phyloP scores from a whole-genome alignment of 345 rosid species.

The Melaleuca quinquenervia region DNA sequence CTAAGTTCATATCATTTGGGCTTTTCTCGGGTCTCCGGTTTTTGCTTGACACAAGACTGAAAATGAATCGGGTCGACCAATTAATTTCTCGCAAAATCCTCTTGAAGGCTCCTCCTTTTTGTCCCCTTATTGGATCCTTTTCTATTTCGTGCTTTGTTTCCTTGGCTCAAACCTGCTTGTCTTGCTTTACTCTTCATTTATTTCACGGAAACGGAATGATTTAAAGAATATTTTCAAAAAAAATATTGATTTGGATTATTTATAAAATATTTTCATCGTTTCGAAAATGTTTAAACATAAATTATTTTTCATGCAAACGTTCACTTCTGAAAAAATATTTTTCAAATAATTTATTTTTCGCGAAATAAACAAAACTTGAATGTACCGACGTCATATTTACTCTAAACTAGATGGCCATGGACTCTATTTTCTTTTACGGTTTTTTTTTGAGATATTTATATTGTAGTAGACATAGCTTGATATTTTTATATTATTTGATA shows the following conservation, averaged over 20 bases:
- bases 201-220: fast-evolving
- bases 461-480: too few species aligned
- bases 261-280: background rate
- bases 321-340: background rate
- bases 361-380: fast-evolving
- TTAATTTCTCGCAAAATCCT: background rate
- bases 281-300: background rate
- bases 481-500: too few species aligned
- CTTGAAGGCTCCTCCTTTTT: fast-evolving
- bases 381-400: background rate
- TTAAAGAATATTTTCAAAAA: fast-evolving
- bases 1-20: background rate
- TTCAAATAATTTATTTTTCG: background rate
- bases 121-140: fast-evolving
- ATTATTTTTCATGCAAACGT: background rate
- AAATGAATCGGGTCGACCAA: background rate
- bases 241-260: background rate
- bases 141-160: fast-evolving
- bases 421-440: too few species aligned
- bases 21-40: background rate
- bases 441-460: too few species aligned
- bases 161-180: background rate
- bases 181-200: background rate
- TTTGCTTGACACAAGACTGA: background rate
- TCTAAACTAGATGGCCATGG: too few species aligned